Conservation (phyloP, 2,329 filamentous ascomycete species). For the Penicillium italicum region DNA sequence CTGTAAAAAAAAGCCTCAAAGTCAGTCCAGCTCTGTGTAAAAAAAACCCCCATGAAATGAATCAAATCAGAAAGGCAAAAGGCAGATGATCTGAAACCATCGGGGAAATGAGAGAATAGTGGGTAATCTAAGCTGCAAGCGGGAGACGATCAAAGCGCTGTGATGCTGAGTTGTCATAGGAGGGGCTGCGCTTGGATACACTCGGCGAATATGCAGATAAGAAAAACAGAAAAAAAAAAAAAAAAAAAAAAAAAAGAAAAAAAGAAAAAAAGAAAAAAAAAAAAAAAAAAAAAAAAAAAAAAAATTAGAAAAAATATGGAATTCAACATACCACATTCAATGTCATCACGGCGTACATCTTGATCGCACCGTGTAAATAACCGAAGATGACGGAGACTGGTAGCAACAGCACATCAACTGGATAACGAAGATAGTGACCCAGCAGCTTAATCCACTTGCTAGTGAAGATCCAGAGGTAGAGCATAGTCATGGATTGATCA, state of each 20-base stretch:
- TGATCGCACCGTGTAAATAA: constrained; percentile 89
- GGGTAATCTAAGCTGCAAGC: constrained; percentile 21
- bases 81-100: not conserved
- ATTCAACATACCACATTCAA: constrained; percentile 68
- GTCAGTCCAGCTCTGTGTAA: constrained; percentile 3
- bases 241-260: not conserved
- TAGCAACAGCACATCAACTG: constrained; percentile 72
- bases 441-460: constrained; percentile 90
- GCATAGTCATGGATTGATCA: constrained; percentile 55
- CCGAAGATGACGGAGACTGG: constrained; percentile 87
- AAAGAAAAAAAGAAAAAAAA: not conserved
- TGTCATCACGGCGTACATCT: constrained; percentile 80
- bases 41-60: not conserved
- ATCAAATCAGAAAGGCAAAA: not conserved
- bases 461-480: constrained; percentile 74
- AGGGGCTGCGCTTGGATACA: constrained; percentile 15
- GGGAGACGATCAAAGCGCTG: constrained; percentile 26
- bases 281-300: constrained; percentile 1
- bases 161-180: constrained; percentile 21
- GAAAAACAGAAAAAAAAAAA: not conserved
- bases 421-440: constrained; percentile 80
- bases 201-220: constrained; percentile 1
- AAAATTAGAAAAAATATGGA: too few relatives aligned
- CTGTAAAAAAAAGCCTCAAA: constrained; percentile 46
- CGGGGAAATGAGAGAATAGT: constrained; percentile 11